A percentile compares a stretch with the other conserved stretches of the same genome.
Conservation (phyloP, 345 rosid species). For the Eucalyptus tenuipes region DNA sequence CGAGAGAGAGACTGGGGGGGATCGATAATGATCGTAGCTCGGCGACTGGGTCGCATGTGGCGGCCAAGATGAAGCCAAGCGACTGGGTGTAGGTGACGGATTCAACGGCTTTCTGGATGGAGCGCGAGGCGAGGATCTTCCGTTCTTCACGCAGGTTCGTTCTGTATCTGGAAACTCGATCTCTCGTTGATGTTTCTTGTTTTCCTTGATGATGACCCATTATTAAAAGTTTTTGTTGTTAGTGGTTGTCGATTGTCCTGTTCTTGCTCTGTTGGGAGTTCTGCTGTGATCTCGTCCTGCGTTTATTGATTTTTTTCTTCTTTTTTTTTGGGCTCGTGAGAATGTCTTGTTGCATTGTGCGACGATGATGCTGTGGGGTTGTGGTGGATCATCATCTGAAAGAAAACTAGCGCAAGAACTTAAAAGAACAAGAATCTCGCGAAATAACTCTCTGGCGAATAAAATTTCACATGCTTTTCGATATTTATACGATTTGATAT, state of each 20-base stretch:
- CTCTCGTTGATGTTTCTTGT: not conserved
- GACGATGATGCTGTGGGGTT: not conserved
- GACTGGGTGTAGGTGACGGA: not conserved
- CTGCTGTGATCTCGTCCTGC: no score
- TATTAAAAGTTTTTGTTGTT: no score
- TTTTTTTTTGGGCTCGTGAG: not conserved
- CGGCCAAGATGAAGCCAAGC: no score
- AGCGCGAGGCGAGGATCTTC: not conserved
- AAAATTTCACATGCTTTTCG: no score
- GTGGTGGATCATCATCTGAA: not conserved
- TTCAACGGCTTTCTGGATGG: not conserved
- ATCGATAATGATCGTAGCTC: not conserved
- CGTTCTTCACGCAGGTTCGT: not conserved
- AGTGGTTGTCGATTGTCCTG: no score
- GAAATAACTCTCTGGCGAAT: no score
- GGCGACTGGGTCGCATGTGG: not conserved
- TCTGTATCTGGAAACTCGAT: not conserved
- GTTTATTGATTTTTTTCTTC: not conserved
- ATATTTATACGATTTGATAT: no score
- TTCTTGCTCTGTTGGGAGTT: no score
- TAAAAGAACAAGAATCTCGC: not conserved
- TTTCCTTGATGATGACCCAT: not conserved
- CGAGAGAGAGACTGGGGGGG: not conserved
- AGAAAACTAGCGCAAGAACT: not conserved
- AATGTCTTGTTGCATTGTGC: not conserved